Evolutionary conservation across 78 protist species (phyloP).

Genomic region (Dictyostelium capitatum): DNA sequence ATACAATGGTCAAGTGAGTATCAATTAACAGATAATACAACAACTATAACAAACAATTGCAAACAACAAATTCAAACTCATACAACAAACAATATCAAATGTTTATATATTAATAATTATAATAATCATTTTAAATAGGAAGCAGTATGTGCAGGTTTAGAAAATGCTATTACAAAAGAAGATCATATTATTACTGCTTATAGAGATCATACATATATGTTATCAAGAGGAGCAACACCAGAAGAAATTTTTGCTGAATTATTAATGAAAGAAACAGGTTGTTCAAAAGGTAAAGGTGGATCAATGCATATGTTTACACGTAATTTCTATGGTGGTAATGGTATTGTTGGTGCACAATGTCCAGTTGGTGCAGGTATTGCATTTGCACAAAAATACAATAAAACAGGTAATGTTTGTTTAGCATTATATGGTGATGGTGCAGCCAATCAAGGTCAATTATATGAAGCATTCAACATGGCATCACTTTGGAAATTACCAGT

Average conservation of each 20-base stretch:
- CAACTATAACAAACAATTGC: neutral
- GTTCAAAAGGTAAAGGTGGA: conserved; percentile 97
- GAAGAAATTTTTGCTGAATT: conserved; percentile 91
- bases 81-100: neutral
- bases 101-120: neutral
- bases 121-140: conserved; percentile 82
- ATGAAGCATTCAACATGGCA: conserved; percentile 97
- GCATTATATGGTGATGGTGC: conserved; percentile 98
- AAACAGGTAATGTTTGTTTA: conserved; percentile 85
- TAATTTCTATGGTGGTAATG: conserved; percentile 98
- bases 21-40: neutral
- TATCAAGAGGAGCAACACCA: conserved; percentile 90
- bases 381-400: conserved; percentile 87
- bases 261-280: conserved; percentile 90
- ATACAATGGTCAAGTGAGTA: conserved; percentile 95
- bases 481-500: conserved; percentile 95
- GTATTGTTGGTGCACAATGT: conserved; percentile 98
- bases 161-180: conserved; percentile 82
- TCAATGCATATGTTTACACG: conserved; percentile 97
- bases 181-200: conserved; percentile 96
- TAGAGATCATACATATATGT: conserved; percentile 94
- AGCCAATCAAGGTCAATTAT: conserved; percentile 96
- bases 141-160: conserved; percentile 94
- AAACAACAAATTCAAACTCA: neutral
- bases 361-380: conserved; percentile 97